Evolutionary conservation across 2,329 filamentous ascomycete genomes (phyloP).

Genomic region (Fusarium albosuccineum): DNA sequence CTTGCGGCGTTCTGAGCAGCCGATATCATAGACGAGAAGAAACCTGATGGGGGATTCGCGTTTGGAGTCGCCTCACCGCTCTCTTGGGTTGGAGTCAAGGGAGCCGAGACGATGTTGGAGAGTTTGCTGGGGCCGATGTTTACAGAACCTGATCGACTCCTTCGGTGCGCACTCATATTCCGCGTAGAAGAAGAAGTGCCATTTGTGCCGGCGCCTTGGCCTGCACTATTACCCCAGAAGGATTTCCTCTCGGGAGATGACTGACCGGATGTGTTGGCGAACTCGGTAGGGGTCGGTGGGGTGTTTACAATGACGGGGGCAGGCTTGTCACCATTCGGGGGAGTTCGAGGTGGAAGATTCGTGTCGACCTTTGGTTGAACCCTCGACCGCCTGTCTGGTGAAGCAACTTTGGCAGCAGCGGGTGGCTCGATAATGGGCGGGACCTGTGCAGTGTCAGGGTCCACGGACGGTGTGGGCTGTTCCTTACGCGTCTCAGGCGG

Average conservation of each 20-base stretch:
- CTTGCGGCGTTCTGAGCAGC: conserved; percentile 93
- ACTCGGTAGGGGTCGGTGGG: conserved; percentile 73
- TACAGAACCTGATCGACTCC: conserved; percentile 65
- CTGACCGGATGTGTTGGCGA: conserved; percentile 36
- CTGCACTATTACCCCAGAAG: conserved; percentile 42
- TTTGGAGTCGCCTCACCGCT: conserved; percentile 69
- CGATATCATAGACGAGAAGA: conserved; percentile 94
- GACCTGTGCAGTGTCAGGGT: conserved; percentile 36
- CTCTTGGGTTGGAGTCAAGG: conserved; percentile 83
- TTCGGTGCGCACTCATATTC: conserved; percentile 78
- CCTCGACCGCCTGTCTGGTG: conserved; percentile 46
- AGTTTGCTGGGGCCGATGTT: conserved; percentile 84
- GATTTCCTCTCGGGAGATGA: conserved; percentile 48
- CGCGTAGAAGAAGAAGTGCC: conserved; percentile 72
- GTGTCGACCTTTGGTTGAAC: conserved; percentile 49
- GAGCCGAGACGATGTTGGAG: conserved; percentile 78
- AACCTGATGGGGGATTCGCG: conserved; percentile 68
- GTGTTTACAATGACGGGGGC: conserved; percentile 74
- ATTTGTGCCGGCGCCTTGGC: conserved; percentile 55
- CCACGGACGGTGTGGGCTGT: conserved; percentile 37
- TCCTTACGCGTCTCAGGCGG: conserved; percentile 32
- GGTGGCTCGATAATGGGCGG: conserved; percentile 47
- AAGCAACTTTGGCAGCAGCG: conserved; percentile 48
- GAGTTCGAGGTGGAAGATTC: conserved; percentile 58
- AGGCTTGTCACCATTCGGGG: conserved; percentile 58